A percentile compares a stretch with the other conserved stretches of the same genome.
Conservation (phyloP, 768 basidiomycete genomes). For the Hygrocybe punicea region DNA sequence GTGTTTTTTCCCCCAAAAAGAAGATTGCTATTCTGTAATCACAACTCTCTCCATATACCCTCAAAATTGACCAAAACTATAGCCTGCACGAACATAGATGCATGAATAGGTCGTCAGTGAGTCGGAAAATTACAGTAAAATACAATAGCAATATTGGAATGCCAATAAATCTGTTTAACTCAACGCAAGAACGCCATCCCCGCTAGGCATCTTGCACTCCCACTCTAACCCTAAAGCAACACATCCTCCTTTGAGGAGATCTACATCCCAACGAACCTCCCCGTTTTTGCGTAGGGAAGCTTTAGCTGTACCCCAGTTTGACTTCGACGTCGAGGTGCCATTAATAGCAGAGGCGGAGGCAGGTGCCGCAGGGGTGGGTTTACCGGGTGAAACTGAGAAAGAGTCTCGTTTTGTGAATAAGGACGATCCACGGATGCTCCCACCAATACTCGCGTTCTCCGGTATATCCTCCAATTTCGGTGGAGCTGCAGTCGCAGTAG, state of each 20-base stretch:
- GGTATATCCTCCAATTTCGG: constrained; percentile 1
- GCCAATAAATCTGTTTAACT: neutral
- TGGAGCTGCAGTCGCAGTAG: neutral
- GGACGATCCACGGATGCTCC: neutral
- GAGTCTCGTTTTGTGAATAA: neutral
- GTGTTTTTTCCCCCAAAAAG: too few relatives aligned
- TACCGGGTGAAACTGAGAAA: neutral
- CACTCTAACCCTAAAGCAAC: constrained; percentile 4
- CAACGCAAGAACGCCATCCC: neutral
- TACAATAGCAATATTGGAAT: neutral
- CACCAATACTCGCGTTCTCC: neutral
- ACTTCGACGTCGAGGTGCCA: neutral
- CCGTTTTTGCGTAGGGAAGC: constrained; percentile 1
- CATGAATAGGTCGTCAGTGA: too few relatives aligned
- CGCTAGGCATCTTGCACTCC: constrained; percentile 5
- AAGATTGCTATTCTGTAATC: too few relatives aligned
- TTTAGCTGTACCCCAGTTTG: constrained; percentile 4
- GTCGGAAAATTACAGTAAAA: too few relatives aligned
- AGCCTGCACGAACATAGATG: too few relatives aligned
- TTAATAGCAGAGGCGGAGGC: neutral
- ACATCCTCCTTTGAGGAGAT: constrained; percentile 3
- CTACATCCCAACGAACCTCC: constrained; percentile 3
- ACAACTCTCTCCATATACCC: too few relatives aligned
- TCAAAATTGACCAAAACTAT: too few relatives aligned
- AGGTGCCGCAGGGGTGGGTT: neutral